A percentile compares a stretch with the other conserved stretches of the same genome.
Conservation (phyloP, 106 monocot species). For the Narthecium ossifragum region DNA sequence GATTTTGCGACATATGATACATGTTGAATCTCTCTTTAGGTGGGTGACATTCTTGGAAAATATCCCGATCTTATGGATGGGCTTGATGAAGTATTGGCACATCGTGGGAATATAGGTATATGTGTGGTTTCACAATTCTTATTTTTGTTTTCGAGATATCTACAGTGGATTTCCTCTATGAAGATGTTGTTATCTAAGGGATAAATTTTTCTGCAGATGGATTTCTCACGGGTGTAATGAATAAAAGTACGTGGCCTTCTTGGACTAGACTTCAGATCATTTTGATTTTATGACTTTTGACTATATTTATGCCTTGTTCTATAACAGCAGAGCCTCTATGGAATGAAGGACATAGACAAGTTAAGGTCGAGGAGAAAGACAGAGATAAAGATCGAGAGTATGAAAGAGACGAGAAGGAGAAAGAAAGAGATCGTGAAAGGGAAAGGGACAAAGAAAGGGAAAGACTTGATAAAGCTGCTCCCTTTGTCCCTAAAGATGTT, state of each 20-base stretch:
- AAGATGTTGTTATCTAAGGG: background rate
- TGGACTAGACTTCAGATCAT: too few relatives aligned
- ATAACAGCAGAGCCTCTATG: slow-evolving; percentile 19
- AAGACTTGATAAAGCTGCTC: slow-evolving; percentile 38
- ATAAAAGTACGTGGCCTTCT: slow-evolving; percentile 59
- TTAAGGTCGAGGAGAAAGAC: slow-evolving; percentile 69
- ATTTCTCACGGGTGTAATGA: slow-evolving; percentile 63
- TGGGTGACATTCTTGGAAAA: slow-evolving; percentile 70
- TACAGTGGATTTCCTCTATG: background rate
- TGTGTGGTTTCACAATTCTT: background rate
- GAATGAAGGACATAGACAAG: slow-evolving; percentile 53
- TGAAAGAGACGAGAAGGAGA: slow-evolving; percentile 63
- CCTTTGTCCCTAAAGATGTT: slow-evolving; percentile 41
- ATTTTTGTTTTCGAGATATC: background rate
- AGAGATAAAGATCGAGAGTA: slow-evolving; percentile 50
- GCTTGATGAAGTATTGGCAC: slow-evolving; percentile 70
- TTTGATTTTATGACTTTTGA: background rate
- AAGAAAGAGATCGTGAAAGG: slow-evolving; percentile 61
- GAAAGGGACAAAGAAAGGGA: slow-evolving; percentile 66
- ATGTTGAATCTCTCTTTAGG: slow-evolving; percentile 32
- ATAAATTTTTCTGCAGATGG: slow-evolving; percentile 45
- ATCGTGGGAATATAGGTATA: slow-evolving; percentile 80
- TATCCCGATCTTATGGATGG: slow-evolving; percentile 85
- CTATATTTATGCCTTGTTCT: slow-evolving; percentile 1
- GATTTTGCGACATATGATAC: too few relatives aligned